Evolutionary conservation across 2,329 filamentous ascomycete species (phyloP), one percentile per base, ranked within the genome.

Genomic region (Aspergillus ibericus): DNA sequence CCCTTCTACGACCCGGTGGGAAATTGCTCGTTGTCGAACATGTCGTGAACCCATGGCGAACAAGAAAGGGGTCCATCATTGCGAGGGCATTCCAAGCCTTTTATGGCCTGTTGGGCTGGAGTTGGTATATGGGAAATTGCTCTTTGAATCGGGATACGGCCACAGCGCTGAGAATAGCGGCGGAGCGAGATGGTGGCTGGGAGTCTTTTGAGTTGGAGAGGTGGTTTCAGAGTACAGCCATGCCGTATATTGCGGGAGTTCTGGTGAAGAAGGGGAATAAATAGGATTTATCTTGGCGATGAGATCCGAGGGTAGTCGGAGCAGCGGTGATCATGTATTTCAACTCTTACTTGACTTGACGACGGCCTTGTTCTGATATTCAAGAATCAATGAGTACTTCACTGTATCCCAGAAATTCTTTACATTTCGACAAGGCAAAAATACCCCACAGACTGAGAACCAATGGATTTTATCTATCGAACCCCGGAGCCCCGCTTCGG

Each of bases 21-120:
- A 72, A 81, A 55, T 68, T 86, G 72, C 70, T 86, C 16, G 72
- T 85, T 25, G 81, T 78, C 53, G 84, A 86, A 68, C 84, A 86
- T 72, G 79, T 84, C 12, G 77, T 73, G 22, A 84, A 83, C 64
- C 78, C 80, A 1, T 83, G 80, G 79, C 67, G 70, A 52, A 75
- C 70, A n/a, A 72, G 72, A 44, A 77, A 75, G 63, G 82, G 81
- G 5, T 80, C 76, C 35, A 12, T 80, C 10, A 6, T 78, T 12
- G 81, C 76, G n/a, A 68, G 80, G 18, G 10, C 75, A 15, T 65
- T 79, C 65, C 83, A 86, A 70, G 62, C 72, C 10, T 60, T 81
- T 12, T 83, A 78, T 68, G 73, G 72, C 29, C 32, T 74, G 3
- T 47, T 80, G 3, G 80, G 81, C 4, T 85, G 82, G 82, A 75